Evolutionary conservation across 352 stramenopile species (phyloP), one percentile per base, ranked within the genome.

Genomic region (Peronosclerospora sorghi): DNA sequence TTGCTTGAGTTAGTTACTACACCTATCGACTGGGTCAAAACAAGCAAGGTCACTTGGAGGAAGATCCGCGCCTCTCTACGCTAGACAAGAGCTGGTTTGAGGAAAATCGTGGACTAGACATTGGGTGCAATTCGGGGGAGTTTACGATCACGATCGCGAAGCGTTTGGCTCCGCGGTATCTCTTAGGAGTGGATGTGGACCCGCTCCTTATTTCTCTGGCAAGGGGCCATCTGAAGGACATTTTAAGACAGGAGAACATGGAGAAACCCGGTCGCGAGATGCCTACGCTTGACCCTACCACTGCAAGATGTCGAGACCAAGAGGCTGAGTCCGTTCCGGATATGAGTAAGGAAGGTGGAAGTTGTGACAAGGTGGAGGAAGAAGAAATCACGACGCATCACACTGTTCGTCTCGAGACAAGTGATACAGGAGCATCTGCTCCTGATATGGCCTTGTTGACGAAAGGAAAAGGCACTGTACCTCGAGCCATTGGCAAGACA

Each of bases 111-210:
- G 74, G 64, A 0, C 56, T 89, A 8, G 79, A 89, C 35, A 78
- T 92, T 30, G 79, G 76, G 47, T 92, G 76, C 60, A 92, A 92
- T 54, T 79, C 74, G 2, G 79, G 79, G 9, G 65, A 84, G n/a
- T 48, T 92, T 14, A 89, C 79, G 0, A 73, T 87, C 13, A 57
- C 75, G 14, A 73, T 92, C 21, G 74, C 60, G 17, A 78, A 75
- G 36, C 41, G 41, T 10, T 65, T 85, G 47, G 56, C 51, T 10
- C 76, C 76, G 9, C 52, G 53, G 30, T 82, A 73, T 44, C 35
- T 92, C 21, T 48, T 90, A 13, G 80, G 77, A 1, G 48, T 92
- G 15, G 80, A 92, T 48, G 62, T 83, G 35, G 80, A 92, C 48
- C 56, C 70, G 4, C 54, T 80, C 43, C 50, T 92, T 21, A 53